A percentile compares a stretch with the other conserved stretches of the same genome.
Conservation (phyloP, 257 asterid species). For the Ligustrum vulgare region DNA sequence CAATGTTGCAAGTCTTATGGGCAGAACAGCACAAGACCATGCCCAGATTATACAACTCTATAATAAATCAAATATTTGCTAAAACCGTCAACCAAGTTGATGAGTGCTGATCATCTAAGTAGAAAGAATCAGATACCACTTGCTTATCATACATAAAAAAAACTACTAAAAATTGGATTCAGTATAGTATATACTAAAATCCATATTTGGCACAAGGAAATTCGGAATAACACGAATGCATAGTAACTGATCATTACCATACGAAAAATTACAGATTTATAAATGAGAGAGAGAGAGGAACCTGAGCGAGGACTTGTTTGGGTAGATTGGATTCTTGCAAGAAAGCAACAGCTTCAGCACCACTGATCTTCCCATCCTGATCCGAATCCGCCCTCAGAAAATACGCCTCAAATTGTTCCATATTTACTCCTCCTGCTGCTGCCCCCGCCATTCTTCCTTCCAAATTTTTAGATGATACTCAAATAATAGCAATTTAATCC, state of each 20-base stretch:
- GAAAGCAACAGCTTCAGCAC: constrained; percentile 82
- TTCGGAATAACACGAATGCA: not conserved
- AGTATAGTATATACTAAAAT: not conserved
- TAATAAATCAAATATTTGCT: not conserved
- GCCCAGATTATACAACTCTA: not conserved
- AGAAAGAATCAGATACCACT: not conserved
- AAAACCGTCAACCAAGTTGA: not conserved
- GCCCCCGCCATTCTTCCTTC: constrained; percentile 43
- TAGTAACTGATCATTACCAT: not conserved
- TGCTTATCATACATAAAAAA: constrained; percentile 4
- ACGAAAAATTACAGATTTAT: not conserved
- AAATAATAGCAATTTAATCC: not conserved
- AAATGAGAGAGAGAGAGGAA: constrained; percentile 9
- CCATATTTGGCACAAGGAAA: not conserved
- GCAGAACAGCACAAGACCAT: not conserved
- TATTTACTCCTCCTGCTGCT: constrained; percentile 37
- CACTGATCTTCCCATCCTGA: constrained; percentile 93
- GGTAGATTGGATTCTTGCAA: constrained; percentile 83
- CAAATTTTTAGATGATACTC: constrained; percentile 30
- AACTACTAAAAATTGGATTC: not conserved
- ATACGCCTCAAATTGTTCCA: constrained; percentile 82
- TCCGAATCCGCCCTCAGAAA: constrained; percentile 90
- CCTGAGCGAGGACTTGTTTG: constrained; percentile 84
- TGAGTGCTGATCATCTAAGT: not conserved
- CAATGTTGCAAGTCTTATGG: too few relatives aligned